Percentiles rank a stretch among this genome's conserved stretches.
phyloP scores from a whole-genome alignment of 768 basidiomycete species.

The Tricholoma furcatifolium region DNA sequence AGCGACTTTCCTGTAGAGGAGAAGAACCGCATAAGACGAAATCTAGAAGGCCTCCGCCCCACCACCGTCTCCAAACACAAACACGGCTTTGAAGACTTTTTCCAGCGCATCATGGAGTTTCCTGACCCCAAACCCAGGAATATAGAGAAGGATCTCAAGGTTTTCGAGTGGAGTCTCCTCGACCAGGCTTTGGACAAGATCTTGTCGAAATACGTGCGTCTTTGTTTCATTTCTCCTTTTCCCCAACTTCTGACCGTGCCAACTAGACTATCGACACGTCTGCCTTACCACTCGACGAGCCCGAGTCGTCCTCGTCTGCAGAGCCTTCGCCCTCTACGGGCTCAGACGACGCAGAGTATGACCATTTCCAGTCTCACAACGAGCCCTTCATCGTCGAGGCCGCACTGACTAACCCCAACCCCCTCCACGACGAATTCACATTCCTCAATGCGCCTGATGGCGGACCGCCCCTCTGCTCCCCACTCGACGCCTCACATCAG shows the following conservation, averaged over 20 bases:
- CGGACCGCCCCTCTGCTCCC: conserved; percentile 30
- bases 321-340: conserved; percentile 26
- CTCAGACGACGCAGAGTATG: conserved; percentile 20
- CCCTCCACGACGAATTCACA: conserved; percentile 27
- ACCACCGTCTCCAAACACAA: conserved; percentile 89
- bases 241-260: background rate
- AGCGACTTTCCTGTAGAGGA: conserved; percentile 91
- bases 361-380: conserved; percentile 6
- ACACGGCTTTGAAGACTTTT: conserved; percentile 78
- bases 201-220: conserved; percentile 77
- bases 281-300: conserved; percentile 27
- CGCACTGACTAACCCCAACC: conserved; percentile 7
- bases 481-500: conserved; percentile 23
- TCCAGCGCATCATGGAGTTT: conserved; percentile 95
- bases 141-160: conserved; percentile 96
- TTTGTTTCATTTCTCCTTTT: background rate
- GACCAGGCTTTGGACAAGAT: conserved; percentile 76
- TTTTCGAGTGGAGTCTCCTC: conserved; percentile 76
- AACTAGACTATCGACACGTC: conserved; percentile 48
- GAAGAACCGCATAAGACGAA: conserved; percentile 94
- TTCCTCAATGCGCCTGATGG: conserved; percentile 23
- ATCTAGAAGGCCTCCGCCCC: conserved; percentile 90
- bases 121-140: conserved; percentile 92
- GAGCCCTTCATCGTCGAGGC: conserved; percentile 14
- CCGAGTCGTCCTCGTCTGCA: conserved; percentile 28